These are phyloP conservation scores for Colletotrichum salicis DNA, from an alignment of 2,329 filamentous ascomycete genomes.

Conservation along the genomic window DNA sequence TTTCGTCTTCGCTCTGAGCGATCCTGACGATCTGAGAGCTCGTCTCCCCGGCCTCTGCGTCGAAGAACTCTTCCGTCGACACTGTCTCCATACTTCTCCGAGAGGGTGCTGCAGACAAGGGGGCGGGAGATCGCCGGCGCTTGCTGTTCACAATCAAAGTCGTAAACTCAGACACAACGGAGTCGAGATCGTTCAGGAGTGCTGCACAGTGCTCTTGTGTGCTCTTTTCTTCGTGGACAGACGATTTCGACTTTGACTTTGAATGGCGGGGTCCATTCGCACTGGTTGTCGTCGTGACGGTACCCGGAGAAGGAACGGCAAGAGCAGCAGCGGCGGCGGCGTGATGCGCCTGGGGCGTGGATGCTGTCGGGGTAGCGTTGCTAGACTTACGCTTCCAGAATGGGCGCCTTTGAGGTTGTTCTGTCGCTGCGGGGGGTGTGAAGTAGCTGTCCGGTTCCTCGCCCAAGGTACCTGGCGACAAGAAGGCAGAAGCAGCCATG, in stretches of 20 bases:
- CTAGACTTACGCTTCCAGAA: conserved; percentile 96
- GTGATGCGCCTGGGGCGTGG: conserved; percentile 51
- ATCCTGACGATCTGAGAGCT: conserved; percentile 80
- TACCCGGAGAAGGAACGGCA: conserved; percentile 56
- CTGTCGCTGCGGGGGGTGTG: conserved; percentile 47
- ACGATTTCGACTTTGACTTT: conserved; percentile 50
- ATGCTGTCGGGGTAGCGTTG: conserved; percentile 62
- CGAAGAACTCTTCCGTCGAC: conserved; percentile 91
- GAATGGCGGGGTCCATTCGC: conserved; percentile 46
- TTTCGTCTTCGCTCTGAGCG: conserved; percentile 74
- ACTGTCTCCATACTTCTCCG: conserved; percentile 82
- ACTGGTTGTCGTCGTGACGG: conserved; percentile 43
- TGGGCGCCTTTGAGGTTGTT: conserved; percentile 65
- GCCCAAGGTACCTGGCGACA: conserved; percentile 47
- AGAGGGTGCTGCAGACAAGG: conserved; percentile 55
- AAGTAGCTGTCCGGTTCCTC: conserved; percentile 69
- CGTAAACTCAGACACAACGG: conserved; percentile 85
- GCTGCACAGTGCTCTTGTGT: conserved; percentile 86
- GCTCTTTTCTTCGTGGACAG: conserved; percentile 66
- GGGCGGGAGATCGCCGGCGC: conserved; percentile 71
- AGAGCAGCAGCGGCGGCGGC: conserved; percentile 51
- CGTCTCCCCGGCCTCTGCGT: conserved; percentile 77
- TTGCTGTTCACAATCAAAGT: conserved; percentile 82
- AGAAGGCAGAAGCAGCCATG: conserved; percentile 47
- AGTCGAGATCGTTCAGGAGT: conserved; percentile 85